Conservation (phyloP, 768 basidiomycete genomes). For the Xanthoconium stramineum region DNA sequence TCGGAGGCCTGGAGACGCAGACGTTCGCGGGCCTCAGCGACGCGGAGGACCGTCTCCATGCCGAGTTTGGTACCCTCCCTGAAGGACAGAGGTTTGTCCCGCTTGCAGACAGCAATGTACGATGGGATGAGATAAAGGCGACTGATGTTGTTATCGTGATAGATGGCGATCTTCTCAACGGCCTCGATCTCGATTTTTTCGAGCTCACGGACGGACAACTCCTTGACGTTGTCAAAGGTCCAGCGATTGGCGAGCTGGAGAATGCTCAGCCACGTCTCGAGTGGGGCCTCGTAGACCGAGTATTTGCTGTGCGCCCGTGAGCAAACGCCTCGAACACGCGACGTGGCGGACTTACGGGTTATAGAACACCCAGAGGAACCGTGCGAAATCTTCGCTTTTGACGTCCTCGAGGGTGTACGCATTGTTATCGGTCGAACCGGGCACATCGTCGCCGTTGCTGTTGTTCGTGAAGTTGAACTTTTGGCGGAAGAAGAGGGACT, state of each 20-base stretch:
- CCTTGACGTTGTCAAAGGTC: slow-evolving; percentile 40
- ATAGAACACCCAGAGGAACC: slow-evolving; percentile 62
- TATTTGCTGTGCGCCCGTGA: slow-evolving; percentile 28
- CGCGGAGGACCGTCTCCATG: slow-evolving; percentile 34
- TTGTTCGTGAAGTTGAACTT: slow-evolving; percentile 32
- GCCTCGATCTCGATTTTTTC: slow-evolving; percentile 35
- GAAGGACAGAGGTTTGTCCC: slow-evolving; percentile 34
- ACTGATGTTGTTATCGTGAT: slow-evolving; percentile 35
- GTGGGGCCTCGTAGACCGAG: slow-evolving; percentile 37
- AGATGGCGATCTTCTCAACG: slow-evolving; percentile 38
- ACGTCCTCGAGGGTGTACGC: slow-evolving; percentile 46
- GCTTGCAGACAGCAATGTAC: slow-evolving; percentile 34
- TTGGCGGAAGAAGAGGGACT: slow-evolving; percentile 47
- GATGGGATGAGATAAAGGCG: slow-evolving; percentile 34
- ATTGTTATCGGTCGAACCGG: slow-evolving; percentile 38
- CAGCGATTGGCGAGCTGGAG: slow-evolving; percentile 38
- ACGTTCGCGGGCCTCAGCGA: slow-evolving; percentile 40
- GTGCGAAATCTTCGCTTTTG: slow-evolving; percentile 47
- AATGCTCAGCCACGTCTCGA: slow-evolving; percentile 42
- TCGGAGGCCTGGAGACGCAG: slow-evolving; percentile 34
- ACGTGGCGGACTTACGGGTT: slow-evolving; percentile 44
- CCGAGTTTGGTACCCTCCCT: slow-evolving; percentile 44
- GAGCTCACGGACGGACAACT: slow-evolving; percentile 38
- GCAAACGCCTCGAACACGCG: not conserved
- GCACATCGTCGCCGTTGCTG: slow-evolving; percentile 21